phyloP scores from a whole-genome alignment of 495 filamentous ascomycete genomes.

The Aspergillus cavernicola region DNA sequence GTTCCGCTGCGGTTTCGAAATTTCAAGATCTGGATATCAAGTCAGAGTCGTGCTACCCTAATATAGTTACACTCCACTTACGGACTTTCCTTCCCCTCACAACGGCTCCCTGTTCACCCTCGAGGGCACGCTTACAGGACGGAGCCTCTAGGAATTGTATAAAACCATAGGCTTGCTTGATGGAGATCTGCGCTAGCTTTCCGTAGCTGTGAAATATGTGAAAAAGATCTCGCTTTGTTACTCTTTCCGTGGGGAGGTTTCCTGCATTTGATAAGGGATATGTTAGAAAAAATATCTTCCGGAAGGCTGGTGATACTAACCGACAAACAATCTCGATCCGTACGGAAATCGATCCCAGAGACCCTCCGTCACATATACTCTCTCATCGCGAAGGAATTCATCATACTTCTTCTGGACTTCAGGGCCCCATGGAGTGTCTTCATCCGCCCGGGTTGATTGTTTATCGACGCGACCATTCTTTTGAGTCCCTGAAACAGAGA shows the following conservation, averaged over 20 bases:
- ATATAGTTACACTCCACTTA: constrained; percentile 48
- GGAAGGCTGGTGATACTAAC: constrained; percentile 48
- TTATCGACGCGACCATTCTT: constrained; percentile 34
- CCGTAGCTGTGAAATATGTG: constrained; percentile 84
- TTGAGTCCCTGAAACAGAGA: constrained; percentile 20
- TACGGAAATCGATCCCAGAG: constrained; percentile 91
- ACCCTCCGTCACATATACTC: constrained; percentile 78
- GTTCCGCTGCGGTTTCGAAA: constrained; percentile 84
- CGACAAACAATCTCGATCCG: constrained; percentile 85
- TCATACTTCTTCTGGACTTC: constrained; percentile 75
- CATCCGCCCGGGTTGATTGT: constrained; percentile 30
- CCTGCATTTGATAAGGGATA: constrained; percentile 49
- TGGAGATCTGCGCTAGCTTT: constrained; percentile 87
- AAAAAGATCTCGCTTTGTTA: constrained; percentile 91
- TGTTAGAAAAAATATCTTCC: constrained; percentile 15
- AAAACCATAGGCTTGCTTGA: constrained; percentile 96
- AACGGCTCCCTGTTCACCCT: constrained; percentile 70
- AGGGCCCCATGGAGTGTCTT: constrained; percentile 52
- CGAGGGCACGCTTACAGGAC: constrained; percentile 70
- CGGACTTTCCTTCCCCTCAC: constrained; percentile 86
- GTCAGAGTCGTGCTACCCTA: constrained; percentile 1
- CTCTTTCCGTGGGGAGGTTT: constrained; percentile 87
- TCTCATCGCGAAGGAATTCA: constrained; percentile 74
- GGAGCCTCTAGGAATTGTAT: constrained; percentile 82
- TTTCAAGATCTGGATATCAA: constrained; percentile 70